Evolutionary conservation across 2,329 filamentous ascomycete species (phyloP).

Genomic region (Aureobasidium sp.): DNA sequence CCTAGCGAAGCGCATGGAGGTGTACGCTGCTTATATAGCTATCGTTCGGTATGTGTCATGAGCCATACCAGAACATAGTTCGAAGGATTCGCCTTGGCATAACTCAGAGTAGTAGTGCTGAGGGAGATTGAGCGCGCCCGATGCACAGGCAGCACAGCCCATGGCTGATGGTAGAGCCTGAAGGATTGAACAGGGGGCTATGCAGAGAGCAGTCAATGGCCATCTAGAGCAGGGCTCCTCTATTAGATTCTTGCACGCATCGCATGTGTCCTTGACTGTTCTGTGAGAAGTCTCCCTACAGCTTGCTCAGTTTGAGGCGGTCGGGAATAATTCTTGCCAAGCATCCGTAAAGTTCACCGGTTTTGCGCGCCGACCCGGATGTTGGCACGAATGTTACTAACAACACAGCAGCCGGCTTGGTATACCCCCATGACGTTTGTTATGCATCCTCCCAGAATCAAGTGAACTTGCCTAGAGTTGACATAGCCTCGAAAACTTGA

Average conservation of each 20-base stretch:
- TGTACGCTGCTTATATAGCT: background rate
- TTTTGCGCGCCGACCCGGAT: background rate
- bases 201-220: background rate
- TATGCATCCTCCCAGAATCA: background rate
- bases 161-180: background rate
- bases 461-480: background rate
- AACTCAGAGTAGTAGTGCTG: background rate
- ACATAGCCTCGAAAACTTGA: background rate
- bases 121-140: background rate
- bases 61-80: background rate
- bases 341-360: background rate
- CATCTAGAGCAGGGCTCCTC: background rate
- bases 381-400: background rate
- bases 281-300: background rate
- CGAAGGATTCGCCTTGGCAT: slow-evolving; percentile 6
- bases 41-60: background rate
- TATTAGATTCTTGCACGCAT: background rate
- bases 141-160: background rate
- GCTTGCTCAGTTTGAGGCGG: background rate
- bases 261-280: background rate
- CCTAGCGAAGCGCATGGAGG: background rate
- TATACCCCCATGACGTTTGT: background rate
- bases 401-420: background rate
- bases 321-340: background rate
- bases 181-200: background rate